Percentiles rank a stretch among this genome's conserved stretches.
Evolutionary conservation across 345 rosid species (phyloP).

Genomic region (Alliaria petiolata): DNA sequence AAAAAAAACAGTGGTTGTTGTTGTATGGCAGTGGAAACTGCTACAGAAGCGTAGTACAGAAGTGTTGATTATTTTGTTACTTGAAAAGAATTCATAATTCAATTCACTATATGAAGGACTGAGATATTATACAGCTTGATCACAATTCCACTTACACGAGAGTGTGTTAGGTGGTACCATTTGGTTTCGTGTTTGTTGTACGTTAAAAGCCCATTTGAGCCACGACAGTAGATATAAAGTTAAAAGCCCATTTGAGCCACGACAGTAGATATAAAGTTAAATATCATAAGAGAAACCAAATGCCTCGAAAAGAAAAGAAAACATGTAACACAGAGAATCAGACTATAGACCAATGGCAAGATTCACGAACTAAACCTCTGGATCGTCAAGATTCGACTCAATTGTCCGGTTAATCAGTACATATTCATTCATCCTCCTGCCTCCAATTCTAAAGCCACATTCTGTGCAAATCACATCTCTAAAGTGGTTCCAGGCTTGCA

Average conservation of each 20-base stretch:
- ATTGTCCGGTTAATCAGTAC: not conserved
- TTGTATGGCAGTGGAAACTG: constrained; percentile 13
- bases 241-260: not conserved
- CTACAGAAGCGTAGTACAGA: not conserved
- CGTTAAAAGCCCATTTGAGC: not conserved
- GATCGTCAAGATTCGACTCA: too few relatives aligned
- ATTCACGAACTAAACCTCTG: too few relatives aligned
- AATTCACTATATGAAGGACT: not conserved
- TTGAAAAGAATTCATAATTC: not conserved
- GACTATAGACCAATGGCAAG: not conserved
- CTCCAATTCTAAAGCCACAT: too few relatives aligned
- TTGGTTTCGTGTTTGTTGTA: not conserved
- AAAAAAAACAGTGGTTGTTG: not conserved
- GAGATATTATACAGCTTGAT: not conserved
- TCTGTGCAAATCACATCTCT: too few relatives aligned
- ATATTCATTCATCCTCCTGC: not conserved
- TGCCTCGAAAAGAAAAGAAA: not conserved
- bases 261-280: not conserved
- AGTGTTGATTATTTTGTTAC: not conserved
- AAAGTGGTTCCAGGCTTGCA: too few relatives aligned
- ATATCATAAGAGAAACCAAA: not conserved
- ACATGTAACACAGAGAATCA: not conserved
- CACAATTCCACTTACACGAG: not conserved
- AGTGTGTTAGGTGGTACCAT: too few relatives aligned
- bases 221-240: not conserved